Conservation (phyloP, 768 basidiomycete genomes). For the Lepiota venenata region DNA sequence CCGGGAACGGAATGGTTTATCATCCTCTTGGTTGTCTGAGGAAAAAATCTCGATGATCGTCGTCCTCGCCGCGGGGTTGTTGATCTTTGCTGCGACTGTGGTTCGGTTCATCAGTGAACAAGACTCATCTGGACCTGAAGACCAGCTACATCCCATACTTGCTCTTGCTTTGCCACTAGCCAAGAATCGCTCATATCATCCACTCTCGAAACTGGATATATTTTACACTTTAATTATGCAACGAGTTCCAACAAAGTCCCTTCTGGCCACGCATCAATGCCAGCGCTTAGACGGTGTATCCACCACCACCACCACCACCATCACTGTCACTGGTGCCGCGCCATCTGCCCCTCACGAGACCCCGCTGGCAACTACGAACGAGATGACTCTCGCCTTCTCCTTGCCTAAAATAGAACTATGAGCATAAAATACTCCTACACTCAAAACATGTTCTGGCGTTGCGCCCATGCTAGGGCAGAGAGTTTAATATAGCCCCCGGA, state of each 20-base stretch:
- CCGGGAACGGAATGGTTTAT: neutral
- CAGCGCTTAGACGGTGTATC: too few species aligned
- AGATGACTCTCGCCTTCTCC: too few species aligned
- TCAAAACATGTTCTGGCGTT: too few species aligned
- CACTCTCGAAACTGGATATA: neutral
- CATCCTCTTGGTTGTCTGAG: neutral
- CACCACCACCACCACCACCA: too few species aligned
- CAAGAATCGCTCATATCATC: neutral
- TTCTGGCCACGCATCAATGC: too few species aligned
- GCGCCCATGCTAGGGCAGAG: too few species aligned
- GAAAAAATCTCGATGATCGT: neutral
- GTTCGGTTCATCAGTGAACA: neutral
- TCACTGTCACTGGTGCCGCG: too few species aligned
- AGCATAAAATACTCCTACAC: too few species aligned
- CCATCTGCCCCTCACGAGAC: too few species aligned
- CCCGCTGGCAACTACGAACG: too few species aligned
- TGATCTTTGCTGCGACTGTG: neutral
- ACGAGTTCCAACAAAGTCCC: neutral
- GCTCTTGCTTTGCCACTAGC: neutral
- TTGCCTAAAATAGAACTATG: too few species aligned
- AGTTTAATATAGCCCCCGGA: too few species aligned
- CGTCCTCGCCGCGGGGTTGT: neutral
- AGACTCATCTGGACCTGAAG: constrained; percentile 1
- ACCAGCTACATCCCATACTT: neutral
- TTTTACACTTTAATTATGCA: neutral